These are phyloP conservation scores for Melampsora americana DNA, from an alignment of 1,284 basidiomycete species.

Conservation along the genomic window DNA sequence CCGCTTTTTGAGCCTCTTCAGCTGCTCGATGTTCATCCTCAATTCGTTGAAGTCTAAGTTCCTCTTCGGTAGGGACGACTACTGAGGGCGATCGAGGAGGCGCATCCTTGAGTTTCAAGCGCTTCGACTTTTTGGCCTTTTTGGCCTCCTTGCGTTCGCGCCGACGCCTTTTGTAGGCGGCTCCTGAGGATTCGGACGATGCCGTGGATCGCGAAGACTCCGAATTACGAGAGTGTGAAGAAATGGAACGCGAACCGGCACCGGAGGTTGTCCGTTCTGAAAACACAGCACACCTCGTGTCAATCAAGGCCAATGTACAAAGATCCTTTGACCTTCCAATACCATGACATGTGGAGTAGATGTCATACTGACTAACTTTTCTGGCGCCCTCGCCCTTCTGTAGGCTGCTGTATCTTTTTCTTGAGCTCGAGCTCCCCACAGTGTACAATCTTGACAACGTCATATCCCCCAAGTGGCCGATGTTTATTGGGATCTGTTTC, in stretches of 20 bases:
- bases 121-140: constrained; percentile 24
- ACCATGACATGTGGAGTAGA: neutral
- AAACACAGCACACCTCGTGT: neutral
- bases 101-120: constrained; percentile 28
- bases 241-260: constrained; percentile 4
- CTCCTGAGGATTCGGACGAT: constrained; percentile 16
- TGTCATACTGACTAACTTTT: constrained; percentile 1
- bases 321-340: neutral
- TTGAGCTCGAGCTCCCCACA: constrained; percentile 37
- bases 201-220: neutral
- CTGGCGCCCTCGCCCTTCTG: neutral
- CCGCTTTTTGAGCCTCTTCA: constrained; percentile 13
- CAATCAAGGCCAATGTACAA: neutral
- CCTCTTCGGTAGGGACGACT: constrained; percentile 15
- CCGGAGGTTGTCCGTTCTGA: neutral
- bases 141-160: constrained; percentile 26
- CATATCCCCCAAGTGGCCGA: constrained; percentile 21
- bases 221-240: neutral
- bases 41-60: constrained; percentile 13
- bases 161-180: constrained; percentile 8
- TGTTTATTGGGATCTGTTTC: constrained; percentile 40
- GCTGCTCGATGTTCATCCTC: constrained; percentile 33
- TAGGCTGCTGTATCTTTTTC: constrained; percentile 6
- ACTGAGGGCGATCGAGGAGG: neutral
- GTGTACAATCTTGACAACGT: constrained; percentile 32